These are phyloP conservation scores for Phytopythium oedochilum DNA, from an alignment of 352 stramenopile species.

Conservation along the genomic window DNA sequence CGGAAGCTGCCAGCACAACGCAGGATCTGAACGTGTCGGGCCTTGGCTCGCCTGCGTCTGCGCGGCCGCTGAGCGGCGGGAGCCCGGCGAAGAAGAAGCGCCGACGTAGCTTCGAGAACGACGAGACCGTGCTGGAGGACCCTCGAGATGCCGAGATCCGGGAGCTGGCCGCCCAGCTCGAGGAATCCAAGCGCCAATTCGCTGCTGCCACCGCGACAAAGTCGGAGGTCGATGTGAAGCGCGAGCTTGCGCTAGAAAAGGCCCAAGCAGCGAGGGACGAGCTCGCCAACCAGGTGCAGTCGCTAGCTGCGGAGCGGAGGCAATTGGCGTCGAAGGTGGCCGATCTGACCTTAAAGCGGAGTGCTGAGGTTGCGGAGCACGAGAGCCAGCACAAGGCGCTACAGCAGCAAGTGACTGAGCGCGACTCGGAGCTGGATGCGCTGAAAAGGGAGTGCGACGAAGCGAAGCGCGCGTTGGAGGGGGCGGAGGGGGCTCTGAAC, in stretches of 20 bases:
- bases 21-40: conserved; percentile 12
- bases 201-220: background rate
- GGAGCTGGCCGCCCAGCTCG: background rate
- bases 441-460: conserved; percentile 8
- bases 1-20: conserved; percentile 7
- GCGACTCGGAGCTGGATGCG: conserved; percentile 8
- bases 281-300: conserved; percentile 10
- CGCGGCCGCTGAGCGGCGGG: background rate
- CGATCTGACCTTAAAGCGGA: background rate
- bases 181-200: background rate
- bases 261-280: conserved; percentile 17
- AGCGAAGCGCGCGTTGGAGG: conserved; percentile 10
- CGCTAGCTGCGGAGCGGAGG: conserved; percentile 16
- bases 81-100: conserved; percentile 12
- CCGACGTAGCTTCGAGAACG: conserved; percentile 17
- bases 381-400: conserved; percentile 18
- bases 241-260: conserved; percentile 10
- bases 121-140: conserved; percentile 3
- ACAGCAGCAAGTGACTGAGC: conserved; percentile 3
- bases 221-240: background rate
- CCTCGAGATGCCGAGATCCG: background rate
- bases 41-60: conserved; percentile 3
- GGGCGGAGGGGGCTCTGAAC: conserved; percentile 12
- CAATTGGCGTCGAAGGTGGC: conserved; percentile 15
- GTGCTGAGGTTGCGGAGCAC: background rate